Conservation (phyloP, 768 basidiomycete species). For the Solioccasus polychromus region DNA sequence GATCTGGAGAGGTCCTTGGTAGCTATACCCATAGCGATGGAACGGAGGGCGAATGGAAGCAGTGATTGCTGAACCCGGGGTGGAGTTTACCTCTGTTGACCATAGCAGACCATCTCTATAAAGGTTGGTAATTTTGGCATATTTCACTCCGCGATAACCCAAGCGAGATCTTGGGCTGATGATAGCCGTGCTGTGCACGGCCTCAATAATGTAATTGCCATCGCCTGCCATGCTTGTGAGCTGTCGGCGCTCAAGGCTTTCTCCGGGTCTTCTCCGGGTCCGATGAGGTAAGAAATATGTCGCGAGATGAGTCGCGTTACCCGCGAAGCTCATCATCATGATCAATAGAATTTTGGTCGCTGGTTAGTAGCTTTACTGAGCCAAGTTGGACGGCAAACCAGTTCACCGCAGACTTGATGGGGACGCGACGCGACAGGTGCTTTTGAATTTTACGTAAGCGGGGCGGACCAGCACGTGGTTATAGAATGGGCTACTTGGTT, state of each 20-base stretch:
- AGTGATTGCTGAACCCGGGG: constrained; percentile 4
- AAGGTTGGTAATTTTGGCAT: constrained; percentile 20
- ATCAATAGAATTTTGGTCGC: too few relatives aligned
- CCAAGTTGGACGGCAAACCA: too few relatives aligned
- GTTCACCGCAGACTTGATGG: too few relatives aligned
- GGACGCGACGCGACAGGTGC: too few relatives aligned
- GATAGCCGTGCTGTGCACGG: constrained; percentile 33
- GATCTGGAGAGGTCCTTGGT: constrained; percentile 39
- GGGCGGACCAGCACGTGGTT: too few relatives aligned
- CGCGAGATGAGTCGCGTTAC: too few relatives aligned
- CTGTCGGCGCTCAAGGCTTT: constrained; percentile 28
- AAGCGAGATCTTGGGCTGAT: constrained; percentile 26
- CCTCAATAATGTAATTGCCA: constrained; percentile 24
- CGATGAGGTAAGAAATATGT: constrained; percentile 12
- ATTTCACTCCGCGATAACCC: constrained; percentile 25
- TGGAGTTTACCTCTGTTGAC: constrained; percentile 17
- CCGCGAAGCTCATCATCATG: constrained; percentile 27
- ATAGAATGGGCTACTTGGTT: not conserved
- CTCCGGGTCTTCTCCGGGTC: constrained; percentile 21
- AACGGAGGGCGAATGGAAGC: constrained; percentile 7
- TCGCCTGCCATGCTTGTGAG: constrained; percentile 27
- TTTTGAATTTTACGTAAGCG: too few relatives aligned
- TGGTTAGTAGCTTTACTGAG: too few relatives aligned
- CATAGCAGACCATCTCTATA: constrained; percentile 24
- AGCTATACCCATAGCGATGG: constrained; percentile 26